Evolutionary conservation across 1,284 basidiomycete species (phyloP).

Genomic region (Fomitopsis schrenkii): DNA sequence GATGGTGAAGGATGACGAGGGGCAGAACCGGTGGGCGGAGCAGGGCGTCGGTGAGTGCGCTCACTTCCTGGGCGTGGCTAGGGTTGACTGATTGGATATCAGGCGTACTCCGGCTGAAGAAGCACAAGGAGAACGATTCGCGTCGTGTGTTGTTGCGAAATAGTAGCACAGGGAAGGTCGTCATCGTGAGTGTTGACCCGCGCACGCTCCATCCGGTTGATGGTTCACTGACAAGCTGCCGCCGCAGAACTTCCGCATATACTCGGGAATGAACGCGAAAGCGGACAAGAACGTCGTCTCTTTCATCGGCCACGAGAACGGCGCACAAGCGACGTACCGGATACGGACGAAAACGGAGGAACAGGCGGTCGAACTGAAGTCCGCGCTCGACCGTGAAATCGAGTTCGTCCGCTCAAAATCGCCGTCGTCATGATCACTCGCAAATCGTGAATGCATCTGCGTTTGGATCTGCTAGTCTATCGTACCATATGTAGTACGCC

Average conservation of each 20-base stretch:
- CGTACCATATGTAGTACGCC: neutral
- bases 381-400: slow-evolving; percentile 62
- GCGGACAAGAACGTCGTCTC: slow-evolving; percentile 48
- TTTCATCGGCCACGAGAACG: slow-evolving; percentile 69
- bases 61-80: neutral
- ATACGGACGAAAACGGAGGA: slow-evolving; percentile 62
- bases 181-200: slow-evolving; percentile 46
- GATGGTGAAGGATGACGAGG: slow-evolving; percentile 49
- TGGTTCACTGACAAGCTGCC: neutral
- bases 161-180: slow-evolving; percentile 66
- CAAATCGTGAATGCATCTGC: neutral
- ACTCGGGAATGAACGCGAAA: slow-evolving; percentile 48
- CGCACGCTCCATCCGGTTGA: neutral
- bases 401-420: slow-evolving; percentile 27
- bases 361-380: slow-evolving; percentile 54
- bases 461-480: neutral
- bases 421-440: slow-evolving; percentile 1
- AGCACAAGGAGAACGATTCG: slow-evolving; percentile 52
- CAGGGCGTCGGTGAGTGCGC: slow-evolving; percentile 50
- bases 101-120: slow-evolving; percentile 70
- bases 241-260: slow-evolving; percentile 65
- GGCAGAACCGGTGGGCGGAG: slow-evolving; percentile 52
- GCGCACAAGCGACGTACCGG: slow-evolving; percentile 53
- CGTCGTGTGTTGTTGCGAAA: slow-evolving; percentile 65
- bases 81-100: slow-evolving; percentile 1